Base-by-base conservation (phyloP, 2,329 filamentous ascomycete genomes). In the Sphaerulina musiva region DNA sequence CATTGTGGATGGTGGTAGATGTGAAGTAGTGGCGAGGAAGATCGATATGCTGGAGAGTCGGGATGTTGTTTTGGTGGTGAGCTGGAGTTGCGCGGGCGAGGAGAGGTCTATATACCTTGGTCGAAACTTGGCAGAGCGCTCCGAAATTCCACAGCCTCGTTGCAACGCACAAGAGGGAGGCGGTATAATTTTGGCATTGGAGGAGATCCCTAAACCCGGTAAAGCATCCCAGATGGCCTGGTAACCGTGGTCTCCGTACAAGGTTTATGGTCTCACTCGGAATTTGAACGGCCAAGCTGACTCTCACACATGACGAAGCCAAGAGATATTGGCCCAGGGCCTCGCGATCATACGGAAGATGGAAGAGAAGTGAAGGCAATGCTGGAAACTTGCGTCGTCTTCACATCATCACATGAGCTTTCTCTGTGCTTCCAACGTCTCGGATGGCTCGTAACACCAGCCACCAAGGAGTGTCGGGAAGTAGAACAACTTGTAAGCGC, bases 181-280 rank as follows among this genome's bases (percentile, higher is more conserved):
- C 10, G 34, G 10, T 9, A 44, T 6, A n/a, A 41, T 31, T 45
- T 7, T 51, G 40, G 48, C n/a, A 44, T 26, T 23, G 39, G 26
- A 46, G 32, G 20, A 39, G 44, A 34, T 45, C 20, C 20, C 31
- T 31, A 34, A 31, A 51, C 42, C 42, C 31, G 12, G 42, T 32
- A 9, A 29, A 8, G 31, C 40, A 20, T 40, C 32, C 17, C 12
- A 39, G 29, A 39, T 39, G 42, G 45, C 48, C 48, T 51, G 41
- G 48, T 40, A 14, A 51, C 41, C 42, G 48, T 51, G 17, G 20
- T 39, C 20, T 46, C 48, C 48, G 48, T 45, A 23, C 48, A 46
- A 46, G 48, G 48, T 42, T 45, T n/a, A 46, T 45, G 3, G 48
- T 31, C 20, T 51, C 41, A 23, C 14, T 32, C 48, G 42, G 48